Evolutionary conservation across 1,284 basidiomycete genomes (phyloP).

Genomic region (Pascua guehoae): DNA sequence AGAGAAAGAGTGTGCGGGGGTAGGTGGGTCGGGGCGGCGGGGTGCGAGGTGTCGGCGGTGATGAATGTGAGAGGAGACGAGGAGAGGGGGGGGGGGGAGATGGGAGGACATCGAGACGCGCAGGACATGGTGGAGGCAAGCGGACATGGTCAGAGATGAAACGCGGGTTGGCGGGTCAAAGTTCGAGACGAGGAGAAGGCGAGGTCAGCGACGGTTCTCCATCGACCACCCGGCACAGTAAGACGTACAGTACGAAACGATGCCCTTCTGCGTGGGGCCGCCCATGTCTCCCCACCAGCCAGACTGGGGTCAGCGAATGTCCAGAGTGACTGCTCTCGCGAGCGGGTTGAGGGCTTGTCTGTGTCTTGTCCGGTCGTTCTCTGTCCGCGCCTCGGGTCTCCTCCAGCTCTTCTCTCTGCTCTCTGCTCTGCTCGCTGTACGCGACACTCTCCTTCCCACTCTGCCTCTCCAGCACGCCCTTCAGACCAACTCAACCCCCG

Average conservation of each 20-base stretch:
- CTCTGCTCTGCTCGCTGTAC: too few relatives aligned
- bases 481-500: too few relatives aligned
- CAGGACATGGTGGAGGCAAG: not conserved
- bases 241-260: constrained; percentile 75
- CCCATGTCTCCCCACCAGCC: constrained; percentile 87
- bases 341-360: not conserved
- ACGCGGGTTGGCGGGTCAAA: too few relatives aligned
- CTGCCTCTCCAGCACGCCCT: constrained; percentile 7
- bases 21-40: not conserved
- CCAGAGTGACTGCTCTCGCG: not conserved
- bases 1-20: not conserved
- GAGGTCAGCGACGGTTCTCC: too few relatives aligned
- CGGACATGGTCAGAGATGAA: not conserved
- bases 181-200: too few relatives aligned
- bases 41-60: not conserved
- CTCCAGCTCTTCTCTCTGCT: not conserved
- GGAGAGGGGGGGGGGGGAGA: not conserved
- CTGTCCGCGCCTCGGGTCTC: not conserved
- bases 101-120: not conserved
- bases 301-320: constrained; percentile 54
- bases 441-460: constrained; percentile 1
- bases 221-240: too few relatives aligned
- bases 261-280: constrained; percentile 70
- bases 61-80: not conserved
- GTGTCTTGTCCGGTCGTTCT: not conserved